These are phyloP conservation scores for Komagataella populi DNA, from an alignment of 805 yeast species.

Conservation along the genomic window DNA sequence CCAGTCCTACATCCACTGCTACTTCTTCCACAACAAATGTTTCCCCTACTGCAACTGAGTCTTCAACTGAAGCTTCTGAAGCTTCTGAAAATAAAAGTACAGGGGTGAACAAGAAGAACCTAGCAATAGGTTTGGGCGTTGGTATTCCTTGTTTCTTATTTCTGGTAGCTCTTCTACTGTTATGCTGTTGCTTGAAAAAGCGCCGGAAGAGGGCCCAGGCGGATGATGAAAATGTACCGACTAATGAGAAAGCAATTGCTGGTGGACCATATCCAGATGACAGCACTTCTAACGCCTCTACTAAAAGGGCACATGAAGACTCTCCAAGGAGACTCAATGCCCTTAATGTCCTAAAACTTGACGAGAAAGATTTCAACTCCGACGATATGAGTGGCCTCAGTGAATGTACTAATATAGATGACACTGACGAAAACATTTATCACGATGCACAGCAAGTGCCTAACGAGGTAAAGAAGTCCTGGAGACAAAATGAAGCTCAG, in stretches of 20 bases:
- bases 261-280: slow-evolving; percentile 9
- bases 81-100: slow-evolving; percentile 8
- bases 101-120: slow-evolving; percentile 26
- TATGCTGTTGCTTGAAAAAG: slow-evolving; percentile 40
- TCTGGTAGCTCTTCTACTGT: slow-evolving; percentile 30
- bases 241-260: slow-evolving; percentile 19
- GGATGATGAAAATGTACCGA: slow-evolving; percentile 10
- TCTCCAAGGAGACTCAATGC: slow-evolving; percentile 28
- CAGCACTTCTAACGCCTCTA: slow-evolving; percentile 7
- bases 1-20: slow-evolving; percentile 13
- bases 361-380: slow-evolving; percentile 19
- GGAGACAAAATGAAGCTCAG: slow-evolving; percentile 35
- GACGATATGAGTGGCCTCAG: slow-evolving; percentile 26
- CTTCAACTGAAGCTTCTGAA: slow-evolving; percentile 16
- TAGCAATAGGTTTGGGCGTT: slow-evolving; percentile 90
- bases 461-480: slow-evolving; percentile 31
- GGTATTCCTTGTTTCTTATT: slow-evolving; percentile 55
- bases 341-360: slow-evolving; percentile 36
- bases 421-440: slow-evolving; percentile 18
- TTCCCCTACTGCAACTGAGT: slow-evolving; percentile 13
- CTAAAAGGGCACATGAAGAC: slow-evolving; percentile 2
- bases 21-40: slow-evolving; percentile 17
- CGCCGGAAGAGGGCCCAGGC: slow-evolving; percentile 21
- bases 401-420: slow-evolving; percentile 40
- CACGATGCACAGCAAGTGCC: slow-evolving; percentile 10